phyloP scores from a whole-genome alignment of 768 basidiomycete genomes.

The Cytidiella melzeri region DNA sequence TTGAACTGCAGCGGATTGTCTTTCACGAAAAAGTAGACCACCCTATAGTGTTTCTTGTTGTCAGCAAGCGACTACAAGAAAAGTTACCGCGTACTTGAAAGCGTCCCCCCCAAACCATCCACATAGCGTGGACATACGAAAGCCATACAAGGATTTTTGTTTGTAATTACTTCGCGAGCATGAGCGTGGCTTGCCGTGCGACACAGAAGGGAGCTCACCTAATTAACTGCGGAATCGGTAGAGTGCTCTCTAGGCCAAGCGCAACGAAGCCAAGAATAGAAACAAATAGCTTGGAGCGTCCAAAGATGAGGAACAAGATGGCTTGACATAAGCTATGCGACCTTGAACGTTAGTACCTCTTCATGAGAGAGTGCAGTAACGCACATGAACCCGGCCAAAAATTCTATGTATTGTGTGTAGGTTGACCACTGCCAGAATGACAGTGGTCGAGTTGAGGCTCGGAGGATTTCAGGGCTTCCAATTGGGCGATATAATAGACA shows the following conservation, averaged over 20 bases:
- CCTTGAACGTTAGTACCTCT: neutral
- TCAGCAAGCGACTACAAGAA: neutral
- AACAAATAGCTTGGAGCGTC: conserved; percentile 54
- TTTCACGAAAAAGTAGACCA: conserved; percentile 74
- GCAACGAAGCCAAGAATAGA: conserved; percentile 68
- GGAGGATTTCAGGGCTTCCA: conserved; percentile 51
- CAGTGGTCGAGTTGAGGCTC: conserved; percentile 57
- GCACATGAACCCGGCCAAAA: conserved; percentile 74
- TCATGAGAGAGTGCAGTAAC: conserved; percentile 18
- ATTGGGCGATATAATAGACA: conserved; percentile 69
- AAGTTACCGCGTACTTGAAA: conserved; percentile 57
- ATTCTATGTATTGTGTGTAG: conserved; percentile 78
- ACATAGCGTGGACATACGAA: conserved; percentile 73
- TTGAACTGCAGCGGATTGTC: conserved; percentile 74
- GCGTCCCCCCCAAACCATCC: conserved; percentile 83
- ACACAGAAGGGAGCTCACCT: conserved; percentile 37
- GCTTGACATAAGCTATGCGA: conserved; percentile 51
- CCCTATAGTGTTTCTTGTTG: conserved; percentile 37
- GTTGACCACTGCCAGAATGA: conserved; percentile 84
- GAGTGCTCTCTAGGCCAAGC: conserved; percentile 75
- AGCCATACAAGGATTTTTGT: conserved; percentile 76
- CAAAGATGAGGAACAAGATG: conserved; percentile 71
- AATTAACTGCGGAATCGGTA: conserved; percentile 81
- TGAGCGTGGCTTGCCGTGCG: too few relatives aligned
- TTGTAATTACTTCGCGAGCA: conserved; percentile 57